Evolutionary conservation across 2,329 filamentous ascomycete species (phyloP), one percentile per base, ranked within the genome.

Genomic region (Bipolaris zeicola): DNA sequence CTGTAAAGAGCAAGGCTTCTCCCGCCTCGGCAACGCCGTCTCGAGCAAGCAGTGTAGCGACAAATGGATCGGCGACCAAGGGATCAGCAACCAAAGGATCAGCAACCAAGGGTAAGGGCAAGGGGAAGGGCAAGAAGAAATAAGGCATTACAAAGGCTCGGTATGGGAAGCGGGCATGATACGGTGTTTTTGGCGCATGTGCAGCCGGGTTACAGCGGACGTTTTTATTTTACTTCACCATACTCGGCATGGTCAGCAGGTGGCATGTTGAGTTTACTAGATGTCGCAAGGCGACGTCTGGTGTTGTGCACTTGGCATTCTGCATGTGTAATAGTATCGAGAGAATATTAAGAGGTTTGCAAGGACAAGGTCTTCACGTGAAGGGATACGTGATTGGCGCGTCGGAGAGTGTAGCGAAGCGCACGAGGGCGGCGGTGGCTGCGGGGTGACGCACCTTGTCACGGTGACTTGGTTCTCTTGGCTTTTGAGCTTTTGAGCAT

Each of bases 31-130:
- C 89, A 4, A 83, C 88, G 5, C 90, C 89, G 0, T 97, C 93
- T 6, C 85, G 95, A 61, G 93, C 93, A 14, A 94, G 89, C 5
- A 98, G 95, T 74, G 92, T 97, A 24, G 87, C 86, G 31, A 96
- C 93, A 0, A 91, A 85, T 42, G 84, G 82, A 36, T 89, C 89
- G 5, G 80, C 78, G 57, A 57, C 66, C 4, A 76, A 82, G 71
- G 84, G 82, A 37, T 89, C 89, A 5, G 80, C 78, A 55, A 58
- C 65, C 7, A 76, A 44, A 2, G 26, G 26, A 28, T 28, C 26
- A 8, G 38, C 38, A 16, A 18, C 42, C 26, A 44, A 44, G 20
- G 43, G 31, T 3, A 46, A 82, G 72, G 70, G 76, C 60, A 81
- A 85, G 73, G 76, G 77, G 28, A 82, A 81, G 58, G 77, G 79